phyloP scores from a whole-genome alignment of 805 yeast species.

The Candida broadrunensis region DNA sequence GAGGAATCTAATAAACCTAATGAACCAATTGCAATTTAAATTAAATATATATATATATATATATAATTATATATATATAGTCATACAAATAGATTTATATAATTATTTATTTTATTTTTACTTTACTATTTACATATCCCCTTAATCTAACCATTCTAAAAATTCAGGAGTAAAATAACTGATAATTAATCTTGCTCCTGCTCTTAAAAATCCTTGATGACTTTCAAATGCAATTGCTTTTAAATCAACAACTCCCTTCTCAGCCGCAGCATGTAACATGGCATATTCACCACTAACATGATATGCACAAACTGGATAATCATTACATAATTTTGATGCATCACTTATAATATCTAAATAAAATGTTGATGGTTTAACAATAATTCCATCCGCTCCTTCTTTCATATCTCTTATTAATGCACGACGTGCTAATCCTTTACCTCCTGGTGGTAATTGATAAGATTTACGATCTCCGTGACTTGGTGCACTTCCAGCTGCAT shows the following conservation, averaged over 20 bases:
- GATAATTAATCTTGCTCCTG: constrained; percentile 91
- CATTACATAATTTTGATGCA: constrained; percentile 76
- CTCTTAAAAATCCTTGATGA: constrained; percentile 88
- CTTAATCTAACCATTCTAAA: constrained; percentile 85
- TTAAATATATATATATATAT: neutral
- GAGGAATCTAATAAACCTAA: constrained; percentile 14
- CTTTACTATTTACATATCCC: no score
- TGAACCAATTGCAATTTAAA: constrained; percentile 13
- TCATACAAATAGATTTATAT: no score
- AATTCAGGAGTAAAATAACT: constrained; percentile 95
- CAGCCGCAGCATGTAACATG: constrained; percentile 98
- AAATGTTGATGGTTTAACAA: constrained; percentile 94
- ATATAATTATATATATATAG: neutral
- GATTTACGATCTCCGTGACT: constrained; percentile 86
- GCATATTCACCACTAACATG: constrained; percentile 98
- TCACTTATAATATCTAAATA: constrained; percentile 89
- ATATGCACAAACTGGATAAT: constrained; percentile 89
- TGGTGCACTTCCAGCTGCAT: constrained; percentile 93
- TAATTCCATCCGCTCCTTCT: constrained; percentile 95
- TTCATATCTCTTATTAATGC: constrained; percentile 81
- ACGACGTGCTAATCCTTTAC: constrained; percentile 89
- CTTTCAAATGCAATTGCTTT: constrained; percentile 81
- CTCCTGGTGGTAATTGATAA: constrained; percentile 92
- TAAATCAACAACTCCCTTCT: constrained; percentile 86
- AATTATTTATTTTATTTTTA: no score